Evolutionary conservation across 257 asterid species (phyloP), one percentile per base, ranked within the genome.

Genomic region (Solanum chiquidenum): DNA sequence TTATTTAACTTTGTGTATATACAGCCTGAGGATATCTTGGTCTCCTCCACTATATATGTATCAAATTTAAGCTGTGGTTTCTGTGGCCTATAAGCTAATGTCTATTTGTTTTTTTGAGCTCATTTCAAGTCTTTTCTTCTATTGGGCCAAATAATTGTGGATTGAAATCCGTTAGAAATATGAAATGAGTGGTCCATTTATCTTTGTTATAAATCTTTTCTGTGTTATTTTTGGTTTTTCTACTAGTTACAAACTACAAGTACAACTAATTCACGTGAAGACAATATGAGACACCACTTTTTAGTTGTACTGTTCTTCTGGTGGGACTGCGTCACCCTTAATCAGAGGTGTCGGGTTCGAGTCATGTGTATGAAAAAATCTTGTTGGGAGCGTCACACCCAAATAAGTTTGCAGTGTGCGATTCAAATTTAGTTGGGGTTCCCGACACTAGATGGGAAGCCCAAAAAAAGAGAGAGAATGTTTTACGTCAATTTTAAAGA

Each of bases 301-400:
- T 73, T 31, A 71, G 25, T 34, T 10, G 83, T 74, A 8, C 5
- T 35, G 4, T 20, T 72, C 80, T 73, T 21, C 5, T 11, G 31
- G 83, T 52, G 3, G 1, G 4, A 18, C 0, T 55, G 10, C 1
- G 4, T 55, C 62, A 55, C 1, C 62, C 9, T 18, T 6, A 6
- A 46, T 18, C 0, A 52, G 4, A 18, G 10, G 2, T 6, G 10
- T 55, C 3, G 10, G 4, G 10, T 55, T 55, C 9, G 0, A 55
- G 23, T 16, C 23, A 18, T 20, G 4, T 0, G 4, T 18, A 55
- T 55, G 9, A 52, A 16, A 49, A 0, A 0, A 0, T 5, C 0
- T 49, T 6, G 10, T 16, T 49, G 21, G 8, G 3, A 12, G 1
- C 3, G 2, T 0, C 55, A 46, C 20, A 46, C 2, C 7, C 20